phyloP scores from a whole-genome alignment of 1,139 yeast genomes.

The Insectozyma bohioensis region DNA sequence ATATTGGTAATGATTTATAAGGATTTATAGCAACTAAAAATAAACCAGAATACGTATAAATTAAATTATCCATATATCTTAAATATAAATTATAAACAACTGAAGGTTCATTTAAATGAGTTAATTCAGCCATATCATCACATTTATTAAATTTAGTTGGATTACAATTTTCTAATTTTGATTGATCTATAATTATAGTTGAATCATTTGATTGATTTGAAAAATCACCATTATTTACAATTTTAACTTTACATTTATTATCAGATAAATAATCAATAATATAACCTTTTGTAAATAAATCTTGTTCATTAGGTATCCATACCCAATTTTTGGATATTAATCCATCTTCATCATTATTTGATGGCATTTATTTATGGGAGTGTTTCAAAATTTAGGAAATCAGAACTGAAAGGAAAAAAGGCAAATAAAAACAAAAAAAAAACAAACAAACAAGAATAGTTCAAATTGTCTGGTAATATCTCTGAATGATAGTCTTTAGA shows the following conservation, averaged over 20 bases:
- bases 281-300: constrained; percentile 69
- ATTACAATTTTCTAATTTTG: constrained; percentile 65
- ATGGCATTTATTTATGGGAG: no score
- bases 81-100: constrained; percentile 79
- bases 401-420: no score
- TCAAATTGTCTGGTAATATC: no score
- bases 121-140: constrained; percentile 93
- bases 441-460: no score
- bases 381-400: no score
- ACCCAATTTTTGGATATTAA: constrained; percentile 16
- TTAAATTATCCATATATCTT: constrained; percentile 75
- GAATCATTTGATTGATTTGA: constrained; percentile 2
- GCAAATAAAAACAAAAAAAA: no score
- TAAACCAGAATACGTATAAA: constrained; percentile 78
- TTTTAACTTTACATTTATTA: constrained; percentile 51
- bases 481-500: no score
- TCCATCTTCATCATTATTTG: no score
- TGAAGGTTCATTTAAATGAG: constrained; percentile 92
- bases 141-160: constrained; percentile 93
- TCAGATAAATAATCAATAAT: constrained; percentile 56
- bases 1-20: constrained; percentile 74
- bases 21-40: constrained; percentile 97
- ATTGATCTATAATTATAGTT: constrained; percentile 38
- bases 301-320: constrained; percentile 54
- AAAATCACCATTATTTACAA: no score